Conservation (phyloP, 2,329 filamentous ascomycete species). For the Drechslerella dactyloides region DNA sequence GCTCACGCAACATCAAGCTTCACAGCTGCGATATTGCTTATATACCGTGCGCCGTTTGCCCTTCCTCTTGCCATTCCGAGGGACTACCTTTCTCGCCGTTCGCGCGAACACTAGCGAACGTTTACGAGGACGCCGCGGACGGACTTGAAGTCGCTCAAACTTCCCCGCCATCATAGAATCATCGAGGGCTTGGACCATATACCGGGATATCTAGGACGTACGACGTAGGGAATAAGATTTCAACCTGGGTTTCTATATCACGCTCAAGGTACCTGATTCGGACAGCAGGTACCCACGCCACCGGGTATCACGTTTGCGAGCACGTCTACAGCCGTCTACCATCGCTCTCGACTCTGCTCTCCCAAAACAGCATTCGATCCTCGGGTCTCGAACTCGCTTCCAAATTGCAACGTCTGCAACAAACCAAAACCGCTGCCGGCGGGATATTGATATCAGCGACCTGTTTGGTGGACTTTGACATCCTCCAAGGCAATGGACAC, state of each 20-base stretch:
- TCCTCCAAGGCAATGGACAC: slow-evolving; percentile 74
- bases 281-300: background rate
- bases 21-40: background rate
- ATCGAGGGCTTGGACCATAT: too few species aligned
- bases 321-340: background rate
- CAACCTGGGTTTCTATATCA: background rate
- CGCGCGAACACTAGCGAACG: too few species aligned
- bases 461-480: background rate
- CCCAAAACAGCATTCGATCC: background rate
- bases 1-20: background rate
- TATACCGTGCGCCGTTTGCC: too few species aligned
- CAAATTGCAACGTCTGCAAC: slow-evolving; percentile 40
- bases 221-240: background rate
- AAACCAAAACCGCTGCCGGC: slow-evolving; percentile 1
- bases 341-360: slow-evolving; percentile 3
- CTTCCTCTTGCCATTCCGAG: too few species aligned
- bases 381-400: slow-evolving; percentile 23
- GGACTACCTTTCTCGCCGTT: too few species aligned
- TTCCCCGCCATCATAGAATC: background rate
- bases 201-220: background rate
- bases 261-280: background rate
- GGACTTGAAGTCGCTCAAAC: background rate
- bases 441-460: background rate
- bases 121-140: too few species aligned
- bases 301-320: background rate